Percentiles rank a stretch among this genome's conserved stretches.
Evolutionary conservation across 768 basidiomycete genomes (phyloP).

Genomic region (Tylopilus intermedius): DNA sequence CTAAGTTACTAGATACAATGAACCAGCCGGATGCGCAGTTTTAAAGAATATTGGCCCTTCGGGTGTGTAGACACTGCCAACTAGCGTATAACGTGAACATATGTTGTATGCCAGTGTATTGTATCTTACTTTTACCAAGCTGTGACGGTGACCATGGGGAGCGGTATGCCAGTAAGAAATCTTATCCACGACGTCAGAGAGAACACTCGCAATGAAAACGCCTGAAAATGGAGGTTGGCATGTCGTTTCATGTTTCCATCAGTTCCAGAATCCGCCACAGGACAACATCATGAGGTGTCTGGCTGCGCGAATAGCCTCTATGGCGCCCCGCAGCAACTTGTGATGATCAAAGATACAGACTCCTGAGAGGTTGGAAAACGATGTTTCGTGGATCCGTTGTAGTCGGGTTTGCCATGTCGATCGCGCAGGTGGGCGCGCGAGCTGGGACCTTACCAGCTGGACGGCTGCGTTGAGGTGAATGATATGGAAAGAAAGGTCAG

Average conservation of each 20-base stretch:
- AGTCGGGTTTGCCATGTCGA: neutral
- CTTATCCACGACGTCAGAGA: no score
- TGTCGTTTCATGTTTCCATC: neutral
- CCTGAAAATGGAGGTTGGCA: neutral
- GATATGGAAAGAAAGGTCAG: neutral
- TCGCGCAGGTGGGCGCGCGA: neutral
- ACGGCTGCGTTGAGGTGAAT: neutral
- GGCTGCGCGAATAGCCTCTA: neutral
- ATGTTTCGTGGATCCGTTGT: neutral
- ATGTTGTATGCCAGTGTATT: no score
- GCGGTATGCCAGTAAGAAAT: no score
- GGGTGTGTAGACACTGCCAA: no score
- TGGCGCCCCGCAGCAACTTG: neutral
- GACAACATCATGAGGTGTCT: neutral
- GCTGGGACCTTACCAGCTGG: neutral
- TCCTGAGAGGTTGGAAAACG: neutral
- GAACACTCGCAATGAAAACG: no score
- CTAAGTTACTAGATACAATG: no score
- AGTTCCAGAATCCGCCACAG: neutral
- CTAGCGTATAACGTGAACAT: no score
- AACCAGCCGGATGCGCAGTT: no score
- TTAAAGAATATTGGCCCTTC: no score
- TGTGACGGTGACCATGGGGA: no score
- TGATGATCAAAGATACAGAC: neutral
- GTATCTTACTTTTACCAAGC: no score